A percentile compares a stretch with the other conserved stretches of the same genome.
Conservation (phyloP, 1,284 basidiomycete species). For the Xerocomus minutiporus region DNA sequence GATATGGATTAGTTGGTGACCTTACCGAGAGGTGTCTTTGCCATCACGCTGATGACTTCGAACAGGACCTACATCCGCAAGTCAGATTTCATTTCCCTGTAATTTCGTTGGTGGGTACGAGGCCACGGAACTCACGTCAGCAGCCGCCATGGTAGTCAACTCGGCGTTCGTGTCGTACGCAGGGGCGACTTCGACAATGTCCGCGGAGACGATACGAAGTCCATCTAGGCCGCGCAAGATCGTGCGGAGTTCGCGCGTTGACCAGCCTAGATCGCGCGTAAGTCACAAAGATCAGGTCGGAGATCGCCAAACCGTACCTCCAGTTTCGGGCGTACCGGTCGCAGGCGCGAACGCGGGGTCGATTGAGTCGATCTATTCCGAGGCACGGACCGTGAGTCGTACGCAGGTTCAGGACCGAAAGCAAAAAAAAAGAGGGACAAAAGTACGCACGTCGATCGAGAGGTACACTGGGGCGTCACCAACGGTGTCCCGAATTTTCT, state of each 20-base stretch:
- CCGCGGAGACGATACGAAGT: constrained; percentile 69
- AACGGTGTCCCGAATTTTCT: constrained; percentile 66
- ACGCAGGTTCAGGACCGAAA: background rate
- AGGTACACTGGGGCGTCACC: constrained; percentile 67
- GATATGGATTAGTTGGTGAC: constrained; percentile 20
- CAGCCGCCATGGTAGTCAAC: constrained; percentile 74
- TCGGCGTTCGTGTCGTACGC: constrained; percentile 80
- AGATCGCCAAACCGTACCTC: constrained; percentile 37
- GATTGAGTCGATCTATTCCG: constrained; percentile 61
- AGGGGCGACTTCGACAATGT: constrained; percentile 79
- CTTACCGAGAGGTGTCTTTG: constrained; percentile 70
- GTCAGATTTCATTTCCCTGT: constrained; percentile 2
- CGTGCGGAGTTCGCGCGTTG: constrained; percentile 69
- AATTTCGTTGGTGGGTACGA: background rate
- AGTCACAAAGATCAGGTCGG: background rate
- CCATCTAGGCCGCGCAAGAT: constrained; percentile 73
- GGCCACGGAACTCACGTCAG: constrained; percentile 51
- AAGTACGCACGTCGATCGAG: constrained; percentile 57
- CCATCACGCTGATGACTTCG: constrained; percentile 74
- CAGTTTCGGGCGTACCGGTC: constrained; percentile 62
- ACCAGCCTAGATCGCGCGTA: constrained; percentile 51
- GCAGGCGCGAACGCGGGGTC: constrained; percentile 79
- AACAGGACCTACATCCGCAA: constrained; percentile 49
- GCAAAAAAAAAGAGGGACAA: background rate
- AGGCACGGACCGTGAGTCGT: background rate